These are phyloP conservation scores for Phoenix roebelenii DNA, from an alignment of 176 grass and related monocot genomes.

Conservation along the genomic window DNA sequence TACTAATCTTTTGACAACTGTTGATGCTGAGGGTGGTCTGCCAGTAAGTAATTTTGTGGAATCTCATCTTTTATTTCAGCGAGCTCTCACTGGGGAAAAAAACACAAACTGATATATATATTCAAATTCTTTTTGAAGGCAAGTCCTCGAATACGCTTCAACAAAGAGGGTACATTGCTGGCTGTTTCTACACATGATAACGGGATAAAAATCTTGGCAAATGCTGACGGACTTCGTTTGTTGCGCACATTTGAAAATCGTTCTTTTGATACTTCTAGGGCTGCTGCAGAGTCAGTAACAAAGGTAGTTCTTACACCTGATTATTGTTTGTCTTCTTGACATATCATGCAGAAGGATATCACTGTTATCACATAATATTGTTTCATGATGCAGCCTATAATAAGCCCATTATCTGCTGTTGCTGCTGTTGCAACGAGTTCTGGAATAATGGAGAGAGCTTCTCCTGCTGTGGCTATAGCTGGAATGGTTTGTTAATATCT, in stretches of 20 bases:
- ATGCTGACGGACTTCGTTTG: slow-evolving; percentile 74
- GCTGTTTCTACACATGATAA: slow-evolving; percentile 85
- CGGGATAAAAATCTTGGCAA: slow-evolving; percentile 96
- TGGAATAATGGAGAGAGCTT: slow-evolving; percentile 31
- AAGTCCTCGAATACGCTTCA: slow-evolving; percentile 88
- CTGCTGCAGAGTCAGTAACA: slow-evolving; percentile 58
- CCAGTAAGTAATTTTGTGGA: slow-evolving; percentile 23
- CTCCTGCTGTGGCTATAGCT: slow-evolving; percentile 45
- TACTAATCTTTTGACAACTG: slow-evolving; percentile 72
- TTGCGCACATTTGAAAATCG: slow-evolving; percentile 81
- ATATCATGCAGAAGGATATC: neutral
- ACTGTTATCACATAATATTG: neutral
- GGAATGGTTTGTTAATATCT: slow-evolving; percentile 49
- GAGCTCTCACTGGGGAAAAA: no score
- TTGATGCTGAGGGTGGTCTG: slow-evolving; percentile 91
- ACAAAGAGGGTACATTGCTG: slow-evolving; percentile 86
- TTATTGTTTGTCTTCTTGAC: neutral
- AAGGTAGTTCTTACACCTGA: slow-evolving; percentile 41
- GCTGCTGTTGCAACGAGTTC: slow-evolving; percentile 55
- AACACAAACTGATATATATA: no score
- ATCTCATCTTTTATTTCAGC: no score
- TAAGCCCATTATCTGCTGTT: slow-evolving; percentile 72
- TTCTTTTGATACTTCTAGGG: slow-evolving; percentile 78
- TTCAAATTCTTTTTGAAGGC: slow-evolving; percentile 25
- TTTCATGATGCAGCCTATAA: slow-evolving; percentile 58